Evolutionary conservation across 768 basidiomycete species (phyloP), one percentile per base, ranked within the genome.

Genomic region (Epithele typhae): DNA sequence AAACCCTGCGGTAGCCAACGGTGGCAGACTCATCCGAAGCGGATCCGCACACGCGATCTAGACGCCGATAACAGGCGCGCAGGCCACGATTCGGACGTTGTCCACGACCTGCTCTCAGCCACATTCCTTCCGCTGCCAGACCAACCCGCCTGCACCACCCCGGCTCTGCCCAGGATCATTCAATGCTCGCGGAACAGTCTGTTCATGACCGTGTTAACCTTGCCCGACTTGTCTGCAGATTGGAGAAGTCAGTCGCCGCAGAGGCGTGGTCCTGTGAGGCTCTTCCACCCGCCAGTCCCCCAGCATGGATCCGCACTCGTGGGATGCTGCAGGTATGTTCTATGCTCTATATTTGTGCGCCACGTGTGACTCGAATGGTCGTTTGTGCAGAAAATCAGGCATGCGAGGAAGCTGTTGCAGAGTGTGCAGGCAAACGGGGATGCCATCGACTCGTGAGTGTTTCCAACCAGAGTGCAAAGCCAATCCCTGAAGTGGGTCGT

Each of bases 161-260:
- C 15, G 7, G 11, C 15, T 23, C 17, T 10, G 11, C 37, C 35
- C 6, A 15, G 14, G n/a, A 2, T n/a, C 9, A 19, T 10, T 21
- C 39, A 15, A 44, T 52, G 46, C 50, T 32, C 30, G 39, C 47
- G 12, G 62, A 64, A 22, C 59, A 62, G 41, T 24, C 54, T 2
- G 40, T 55, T 4, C 86, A 85, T 48, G 82, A 89, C 66, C 75
- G 77, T 53, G 77, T 89, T 11, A 89, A 89, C 63, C 68, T 89
- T 8, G 64, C 66, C 9, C 73, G 83, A 40, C 72, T 89, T 6
- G 63, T 88, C 4, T 70, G 74, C 36, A 63, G 79, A 45, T 72
- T 90, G 0, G 83, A 88, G 47, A 78, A 75, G 55, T 70, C 74
- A 9, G 63, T 77, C 0, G 64, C 64, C 18, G 60, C 64, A 11